These are phyloP conservation scores for Trichoderma sp. DNA, from an alignment of 2,329 filamentous ascomycete genomes.

Conservation along the genomic window DNA sequence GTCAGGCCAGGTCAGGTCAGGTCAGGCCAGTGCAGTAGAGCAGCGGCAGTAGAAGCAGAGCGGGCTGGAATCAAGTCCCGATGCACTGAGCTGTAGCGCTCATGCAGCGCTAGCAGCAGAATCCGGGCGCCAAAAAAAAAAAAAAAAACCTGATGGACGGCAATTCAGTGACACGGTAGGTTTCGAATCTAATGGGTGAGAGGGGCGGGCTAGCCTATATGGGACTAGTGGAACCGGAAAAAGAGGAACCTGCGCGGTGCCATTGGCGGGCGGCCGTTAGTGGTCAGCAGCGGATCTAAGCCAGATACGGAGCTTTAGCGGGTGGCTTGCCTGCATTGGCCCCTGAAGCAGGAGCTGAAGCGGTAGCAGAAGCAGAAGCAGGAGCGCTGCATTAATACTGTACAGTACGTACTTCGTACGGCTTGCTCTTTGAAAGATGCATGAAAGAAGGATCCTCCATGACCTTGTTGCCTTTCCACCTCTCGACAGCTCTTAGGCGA, in stretches of 20 bases:
- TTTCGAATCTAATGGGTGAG: constrained; percentile 7
- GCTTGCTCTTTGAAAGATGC: background rate
- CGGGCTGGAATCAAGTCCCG: background rate
- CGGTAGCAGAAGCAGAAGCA: background rate
- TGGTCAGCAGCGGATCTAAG: constrained; percentile 5
- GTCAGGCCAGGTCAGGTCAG: background rate
- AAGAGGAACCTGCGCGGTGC: background rate
- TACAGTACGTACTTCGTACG: no score
- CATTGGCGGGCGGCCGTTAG: background rate
- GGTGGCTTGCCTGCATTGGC: background rate
- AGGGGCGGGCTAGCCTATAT: background rate
- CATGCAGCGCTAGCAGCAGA: constrained; percentile 4
- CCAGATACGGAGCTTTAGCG: background rate
- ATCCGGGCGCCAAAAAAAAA: constrained; percentile 7
- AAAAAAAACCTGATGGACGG: constrained; percentile 5
- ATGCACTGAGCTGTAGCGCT: constrained; percentile 1
- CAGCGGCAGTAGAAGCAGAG: background rate
- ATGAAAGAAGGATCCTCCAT: no score
- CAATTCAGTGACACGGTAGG: constrained; percentile 9
- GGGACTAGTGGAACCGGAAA: background rate
- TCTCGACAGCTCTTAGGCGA: no score
- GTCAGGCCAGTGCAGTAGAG: background rate
- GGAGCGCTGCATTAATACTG: no score
- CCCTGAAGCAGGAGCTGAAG: background rate
- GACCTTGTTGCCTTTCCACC: no score